Evolutionary conservation across 192 early-diverging fungal genomes (phyloP).

Genomic region (Backusella tuberculispora): DNA sequence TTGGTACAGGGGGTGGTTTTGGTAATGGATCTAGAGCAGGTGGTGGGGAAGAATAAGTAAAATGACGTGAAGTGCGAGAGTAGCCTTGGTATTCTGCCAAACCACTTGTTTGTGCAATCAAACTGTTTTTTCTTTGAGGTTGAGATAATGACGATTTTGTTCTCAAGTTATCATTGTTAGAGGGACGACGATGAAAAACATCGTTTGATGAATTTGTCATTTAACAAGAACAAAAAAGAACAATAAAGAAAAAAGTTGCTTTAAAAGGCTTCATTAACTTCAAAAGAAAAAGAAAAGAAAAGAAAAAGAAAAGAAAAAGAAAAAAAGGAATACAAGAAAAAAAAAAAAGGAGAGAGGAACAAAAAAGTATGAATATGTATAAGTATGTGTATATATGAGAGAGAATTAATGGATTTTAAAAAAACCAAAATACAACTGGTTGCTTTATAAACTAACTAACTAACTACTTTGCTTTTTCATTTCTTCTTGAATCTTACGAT

Average conservation of each 20-base stretch:
- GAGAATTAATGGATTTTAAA: background rate
- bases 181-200: background rate
- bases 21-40: background rate
- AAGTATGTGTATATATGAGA: background rate
- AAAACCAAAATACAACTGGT: conserved; percentile 1
- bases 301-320: background rate
- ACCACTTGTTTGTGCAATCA: background rate
- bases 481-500: conserved; percentile 85
- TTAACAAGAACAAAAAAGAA: conserved; percentile 10
- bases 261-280: background rate
- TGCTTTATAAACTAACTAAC: background rate
- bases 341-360: background rate
- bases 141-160: background rate
- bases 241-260: background rate
- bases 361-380: background rate
- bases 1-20: conserved; percentile 41
- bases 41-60: conserved; percentile 30
- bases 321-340: background rate
- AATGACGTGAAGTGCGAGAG: conserved; percentile 9
- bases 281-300: background rate
- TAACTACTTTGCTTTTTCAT: conserved; percentile 48
- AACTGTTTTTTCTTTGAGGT: background rate
- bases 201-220: conserved; percentile 1
- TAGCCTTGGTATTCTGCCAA: conserved; percentile 26
- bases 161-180: background rate